Conservation (phyloP, 129 eudicot species). For the Lactuca sativa region DNA sequence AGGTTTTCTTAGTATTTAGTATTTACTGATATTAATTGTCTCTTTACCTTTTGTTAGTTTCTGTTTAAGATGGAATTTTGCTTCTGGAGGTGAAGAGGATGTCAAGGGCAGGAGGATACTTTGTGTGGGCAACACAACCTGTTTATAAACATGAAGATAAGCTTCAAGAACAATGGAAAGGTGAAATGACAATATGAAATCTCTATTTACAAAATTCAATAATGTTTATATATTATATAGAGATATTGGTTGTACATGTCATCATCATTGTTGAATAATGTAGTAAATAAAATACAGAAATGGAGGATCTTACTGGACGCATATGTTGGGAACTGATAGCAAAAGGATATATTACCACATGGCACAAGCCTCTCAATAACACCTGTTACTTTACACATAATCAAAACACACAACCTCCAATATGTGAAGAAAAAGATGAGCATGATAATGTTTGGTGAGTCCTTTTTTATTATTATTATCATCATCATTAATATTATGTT, state of each 20-base stretch:
- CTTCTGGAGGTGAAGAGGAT: conserved; percentile 90
- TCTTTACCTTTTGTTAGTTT: conserved; percentile 14
- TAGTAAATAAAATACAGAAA: conserved; percentile 40
- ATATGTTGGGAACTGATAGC: conserved; percentile 77
- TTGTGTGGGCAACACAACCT: conserved; percentile 82
- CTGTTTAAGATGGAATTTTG: conserved; percentile 75
- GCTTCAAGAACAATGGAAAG: conserved; percentile 70
- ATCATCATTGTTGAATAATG: too few species aligned
- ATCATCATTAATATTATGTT: not conserved
- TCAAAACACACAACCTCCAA: conserved; percentile 45
- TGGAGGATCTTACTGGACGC: conserved; percentile 73
- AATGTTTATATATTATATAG: not conserved
- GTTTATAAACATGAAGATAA: conserved; percentile 71
- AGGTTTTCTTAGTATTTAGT: not conserved
- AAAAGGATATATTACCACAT: conserved; percentile 68
- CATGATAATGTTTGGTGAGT: conserved; percentile 76
- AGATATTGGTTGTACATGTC: too few species aligned
- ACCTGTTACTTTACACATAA: conserved; percentile 66
- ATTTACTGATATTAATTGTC: conserved; percentile 17
- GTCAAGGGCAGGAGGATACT: conserved; percentile 86
- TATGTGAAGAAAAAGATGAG: conserved; percentile 61
- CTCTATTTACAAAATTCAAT: not conserved
- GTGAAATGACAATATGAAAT: conserved; percentile 28
- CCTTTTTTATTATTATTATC: not conserved
- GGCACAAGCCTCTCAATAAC: conserved; percentile 80